Base-by-base conservation (phyloP, 495 filamentous ascomycete genomes). In the Hypoxylon subgilvum region DNA sequence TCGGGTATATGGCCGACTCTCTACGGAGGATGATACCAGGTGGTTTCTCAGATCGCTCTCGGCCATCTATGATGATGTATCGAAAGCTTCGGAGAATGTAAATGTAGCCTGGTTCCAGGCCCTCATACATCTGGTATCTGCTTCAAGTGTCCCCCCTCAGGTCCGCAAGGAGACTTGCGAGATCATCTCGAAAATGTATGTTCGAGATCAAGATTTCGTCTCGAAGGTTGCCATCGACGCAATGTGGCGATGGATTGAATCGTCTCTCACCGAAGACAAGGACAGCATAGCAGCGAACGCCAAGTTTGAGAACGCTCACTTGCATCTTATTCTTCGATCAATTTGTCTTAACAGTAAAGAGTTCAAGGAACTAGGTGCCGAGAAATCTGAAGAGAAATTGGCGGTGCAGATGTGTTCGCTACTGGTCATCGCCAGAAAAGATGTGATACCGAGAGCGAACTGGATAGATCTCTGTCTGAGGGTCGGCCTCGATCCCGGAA, bases 391-490 rank as follows among this genome's bases (percentile, higher is more conserved):
- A 46, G 67, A 79, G 12, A 62, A 74, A 7, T 59, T 88, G 9
- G 79, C 88, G 57, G 67, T 73, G 6, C 84, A 91, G 63, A 83
- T 95, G 52, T 80, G 94, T 45, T 80, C 83, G 6, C 70, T 96
- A 9, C 76, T 96, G 23, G 81, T 96, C 14, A 75, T 97, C n/a
- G 85, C 86, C 49, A 86, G 90, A 13, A 82, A 85, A 17, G 84
- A 91, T 47, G 69, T 98, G 25, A 81, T 97, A 55, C 88, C 92
- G 0, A 82, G 83, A 19, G 79, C 83, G 12, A 86, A 82, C 32
- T 98, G 95, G 95, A 98, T 98, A 69, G 86, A 89, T 19, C 66
- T 90, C 3, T 96, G 91, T 66, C 75, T 97, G 31, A 82, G 81
- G 53, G 83, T 88, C 17, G 84, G 87, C 17, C 77, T 89, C 3